phyloP scores from a whole-genome alignment of 768 basidiomycete species.

The Lentinula detonsa region DNA sequence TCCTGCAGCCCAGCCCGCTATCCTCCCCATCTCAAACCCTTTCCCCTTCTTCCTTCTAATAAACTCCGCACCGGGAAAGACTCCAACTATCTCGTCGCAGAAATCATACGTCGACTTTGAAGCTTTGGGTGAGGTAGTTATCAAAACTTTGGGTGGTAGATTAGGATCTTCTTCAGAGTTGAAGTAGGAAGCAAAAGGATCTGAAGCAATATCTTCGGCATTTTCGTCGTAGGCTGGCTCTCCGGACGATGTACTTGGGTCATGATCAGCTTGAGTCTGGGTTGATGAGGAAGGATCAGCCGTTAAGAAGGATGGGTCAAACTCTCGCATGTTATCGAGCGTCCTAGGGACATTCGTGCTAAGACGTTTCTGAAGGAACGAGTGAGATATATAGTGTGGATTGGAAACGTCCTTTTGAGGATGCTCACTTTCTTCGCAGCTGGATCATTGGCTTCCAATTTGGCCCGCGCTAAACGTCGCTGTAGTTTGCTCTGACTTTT shows the following conservation, averaged over 20 bases:
- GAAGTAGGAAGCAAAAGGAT: slow-evolving; percentile 78
- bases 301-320: slow-evolving; percentile 63
- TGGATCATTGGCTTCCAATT: slow-evolving; percentile 72
- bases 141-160: slow-evolving; percentile 78
- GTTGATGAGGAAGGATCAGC: slow-evolving; percentile 40
- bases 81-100: slow-evolving; percentile 82
- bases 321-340: slow-evolving; percentile 89
- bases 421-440: slow-evolving; percentile 62
- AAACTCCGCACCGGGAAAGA: slow-evolving; percentile 92
- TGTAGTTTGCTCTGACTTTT: slow-evolving; percentile 80
- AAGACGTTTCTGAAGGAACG: slow-evolving; percentile 59
- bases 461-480: slow-evolving; percentile 69
- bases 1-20: slow-evolving; percentile 90
- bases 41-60: slow-evolving; percentile 82
- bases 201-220: slow-evolving; percentile 63
- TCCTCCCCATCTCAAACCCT: slow-evolving; percentile 85
- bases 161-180: slow-evolving; percentile 58
- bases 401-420: neutral
- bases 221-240: slow-evolving; percentile 44
- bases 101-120: slow-evolving; percentile 89
- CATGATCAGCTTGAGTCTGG: slow-evolving; percentile 10
- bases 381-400: neutral
- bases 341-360: slow-evolving; percentile 85
- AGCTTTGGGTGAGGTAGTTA: slow-evolving; percentile 87
- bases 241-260: slow-evolving; percentile 28